A percentile compares a stretch with the other conserved stretches of the same genome.
Conservation (phyloP, 1,284 basidiomycete species). For the Mycosarcoma mackinlayi region DNA sequence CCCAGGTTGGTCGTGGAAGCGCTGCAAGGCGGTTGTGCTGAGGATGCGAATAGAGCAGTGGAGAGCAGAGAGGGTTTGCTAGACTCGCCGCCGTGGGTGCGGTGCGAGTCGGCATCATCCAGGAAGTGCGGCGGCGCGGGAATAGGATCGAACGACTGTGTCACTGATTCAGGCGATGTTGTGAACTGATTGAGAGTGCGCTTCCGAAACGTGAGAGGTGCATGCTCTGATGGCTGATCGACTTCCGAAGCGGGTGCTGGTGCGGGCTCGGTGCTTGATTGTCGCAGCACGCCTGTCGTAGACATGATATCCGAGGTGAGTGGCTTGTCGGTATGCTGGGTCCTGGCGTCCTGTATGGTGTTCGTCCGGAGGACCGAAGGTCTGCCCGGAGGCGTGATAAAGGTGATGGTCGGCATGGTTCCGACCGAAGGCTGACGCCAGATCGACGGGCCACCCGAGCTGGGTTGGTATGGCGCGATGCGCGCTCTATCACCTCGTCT, state of each 20-base stretch:
- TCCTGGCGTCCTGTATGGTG: not conserved
- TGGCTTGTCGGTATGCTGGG: constrained; percentile 3
- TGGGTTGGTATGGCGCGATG: not conserved
- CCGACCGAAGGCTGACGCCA: not conserved
- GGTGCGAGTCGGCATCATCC: constrained; percentile 5
- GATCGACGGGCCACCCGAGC: not conserved
- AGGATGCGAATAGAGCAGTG: constrained; percentile 15
- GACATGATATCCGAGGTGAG: not conserved
- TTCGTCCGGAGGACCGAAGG: constrained; percentile 21
- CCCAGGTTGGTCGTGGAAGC: constrained; percentile 23
- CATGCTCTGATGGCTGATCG: not conserved
- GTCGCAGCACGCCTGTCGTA: not conserved
- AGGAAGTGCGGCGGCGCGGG: constrained; percentile 5
- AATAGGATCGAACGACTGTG: constrained; percentile 18
- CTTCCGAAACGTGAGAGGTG: constrained; percentile 34
- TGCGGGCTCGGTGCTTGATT: not conserved
- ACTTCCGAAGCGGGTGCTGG: not conserved
- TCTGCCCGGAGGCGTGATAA: constrained; percentile 35
- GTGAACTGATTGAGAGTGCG: constrained; percentile 31
- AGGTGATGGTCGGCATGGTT: constrained; percentile 38
- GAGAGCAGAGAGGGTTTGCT: constrained; percentile 29
- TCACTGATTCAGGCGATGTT: constrained; percentile 31
- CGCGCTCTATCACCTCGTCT: not conserved
- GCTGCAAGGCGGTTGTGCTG: constrained; percentile 18
- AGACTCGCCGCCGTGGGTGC: not conserved